Conservation (phyloP, 306 rosid species). For the Cercis canadensis region DNA sequence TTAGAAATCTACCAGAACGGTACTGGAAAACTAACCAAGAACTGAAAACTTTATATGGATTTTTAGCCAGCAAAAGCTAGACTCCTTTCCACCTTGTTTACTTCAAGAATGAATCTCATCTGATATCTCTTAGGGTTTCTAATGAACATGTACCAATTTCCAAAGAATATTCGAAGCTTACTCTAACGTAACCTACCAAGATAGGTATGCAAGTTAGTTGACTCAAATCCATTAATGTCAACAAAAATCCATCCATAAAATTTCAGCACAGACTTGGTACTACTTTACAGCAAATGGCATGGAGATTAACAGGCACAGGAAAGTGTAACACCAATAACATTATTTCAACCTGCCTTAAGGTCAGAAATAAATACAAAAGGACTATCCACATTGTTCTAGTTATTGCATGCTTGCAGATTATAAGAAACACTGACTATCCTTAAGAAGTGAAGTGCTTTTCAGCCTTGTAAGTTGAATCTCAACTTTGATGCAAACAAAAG, state of each 20-base stretch:
- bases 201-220: too few relatives aligned
- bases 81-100: conserved; percentile 5
- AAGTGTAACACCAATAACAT: too few relatives aligned
- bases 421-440: conserved; percentile 6
- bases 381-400: too few relatives aligned
- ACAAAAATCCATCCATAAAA: too few relatives aligned
- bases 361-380: too few relatives aligned
- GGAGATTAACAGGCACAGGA: too few relatives aligned
- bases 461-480: conserved; percentile 17
- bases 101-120: background rate
- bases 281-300: too few relatives aligned
- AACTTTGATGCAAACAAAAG: conserved; percentile 28
- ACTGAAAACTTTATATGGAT: too few relatives aligned
- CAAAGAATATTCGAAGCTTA: conserved; percentile 2
- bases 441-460: background rate
- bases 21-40: too few relatives aligned
- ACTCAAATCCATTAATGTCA: background rate
- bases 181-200: background rate
- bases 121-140: background rate
- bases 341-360: too few relatives aligned
- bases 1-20: too few relatives aligned
- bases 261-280: too few relatives aligned
- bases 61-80: background rate
- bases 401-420: conserved; percentile 17
- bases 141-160: background rate